Evolutionary conservation across 441 rosid genomes (phyloP).

Genomic region (Flueggea neowawraea): DNA sequence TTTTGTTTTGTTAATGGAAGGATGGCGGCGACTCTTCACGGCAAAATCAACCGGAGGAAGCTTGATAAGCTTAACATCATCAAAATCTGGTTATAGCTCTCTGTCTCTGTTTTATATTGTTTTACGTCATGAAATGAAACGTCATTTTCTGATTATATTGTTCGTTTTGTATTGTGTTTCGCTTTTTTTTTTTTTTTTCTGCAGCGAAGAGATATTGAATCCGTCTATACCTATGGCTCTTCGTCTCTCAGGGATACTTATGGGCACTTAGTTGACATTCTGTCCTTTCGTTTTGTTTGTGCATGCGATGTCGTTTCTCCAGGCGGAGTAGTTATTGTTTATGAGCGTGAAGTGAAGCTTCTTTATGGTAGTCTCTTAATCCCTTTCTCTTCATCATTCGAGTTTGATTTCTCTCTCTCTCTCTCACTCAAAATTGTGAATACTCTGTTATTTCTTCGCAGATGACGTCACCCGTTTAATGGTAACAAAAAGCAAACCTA

Average conservation of each 20-base stretch:
- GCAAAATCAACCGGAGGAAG: constrained; percentile 76
- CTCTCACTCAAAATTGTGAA: not conserved
- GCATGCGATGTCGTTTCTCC: not conserved
- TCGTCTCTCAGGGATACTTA: constrained; percentile 86
- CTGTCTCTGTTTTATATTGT: not conserved
- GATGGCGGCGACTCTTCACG: constrained; percentile 92
- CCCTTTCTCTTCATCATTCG: not conserved
- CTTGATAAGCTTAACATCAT: constrained; percentile 66
- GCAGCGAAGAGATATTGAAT: constrained; percentile 88
- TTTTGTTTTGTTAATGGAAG: constrained; percentile 22
- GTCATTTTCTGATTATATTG: not conserved
- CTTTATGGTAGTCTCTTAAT: constrained; percentile 55
- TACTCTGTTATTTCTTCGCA: constrained; percentile 20
- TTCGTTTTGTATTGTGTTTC: not conserved
- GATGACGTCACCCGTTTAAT: constrained; percentile 80
- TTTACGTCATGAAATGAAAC: not conserved
- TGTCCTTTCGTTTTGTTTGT: not conserved
- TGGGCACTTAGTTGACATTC: constrained; percentile 45
- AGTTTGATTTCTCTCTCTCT: not conserved
- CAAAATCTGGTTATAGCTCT: constrained; percentile 56
- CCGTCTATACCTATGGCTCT: constrained; percentile 94
- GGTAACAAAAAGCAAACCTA: constrained; percentile 36
- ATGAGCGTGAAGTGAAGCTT: constrained; percentile 85
- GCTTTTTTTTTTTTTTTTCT: constrained; percentile 8
- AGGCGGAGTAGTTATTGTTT: constrained; percentile 95